Evolutionary conservation across 257 asterid genomes (phyloP), one percentile per base, ranked within the genome.

Genomic region (Jacaranda copaia): DNA sequence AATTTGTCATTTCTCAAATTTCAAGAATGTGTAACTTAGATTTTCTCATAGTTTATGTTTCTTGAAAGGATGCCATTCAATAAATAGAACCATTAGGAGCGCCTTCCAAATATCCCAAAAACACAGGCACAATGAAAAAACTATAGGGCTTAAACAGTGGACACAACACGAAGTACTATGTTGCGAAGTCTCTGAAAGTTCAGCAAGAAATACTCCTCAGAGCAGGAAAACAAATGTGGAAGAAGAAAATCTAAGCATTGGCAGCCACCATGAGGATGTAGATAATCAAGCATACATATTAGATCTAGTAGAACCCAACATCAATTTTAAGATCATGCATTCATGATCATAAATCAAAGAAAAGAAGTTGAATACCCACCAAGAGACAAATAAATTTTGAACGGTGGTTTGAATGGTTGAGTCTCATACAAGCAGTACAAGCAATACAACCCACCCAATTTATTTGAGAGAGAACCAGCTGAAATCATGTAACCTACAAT

Each of bases 371-470:
- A 38, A 62, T 45, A 39, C 89, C 51, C 82, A 92, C 95, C 90
- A 62, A 91, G 82, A 76, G 95, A 93, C 68, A 90, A 70, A 78
- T 93, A 93, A 68, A 91, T 86, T 81, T 84, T 93, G 84, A 85
- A 91, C 64, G 92, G 89, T 52, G 96, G 98, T 82, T 83, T 90
- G 91, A 93, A 90, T 10, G 93, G 89, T 76, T 91, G 98, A 46
- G 93, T 91, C 79, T 93, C 91, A 8, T 79, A 86, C 76, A 91
- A 85, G 85, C 91, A 93, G 77, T 89, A 95, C 67, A 90, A 77
- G 91, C 96, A 92, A 85, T 89, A 95, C 53, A 95, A 81, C 36
- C 98, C 96, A 58, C 96, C 97, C 81, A 91, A 80, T 90, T 92
- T 89, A 69, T 75, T 82, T 65, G 89, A 79, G 70, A 93, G 80